Evolutionary conservation across 805 yeast genomes (phyloP).

Genomic region (Grigorovia humatica): DNA sequence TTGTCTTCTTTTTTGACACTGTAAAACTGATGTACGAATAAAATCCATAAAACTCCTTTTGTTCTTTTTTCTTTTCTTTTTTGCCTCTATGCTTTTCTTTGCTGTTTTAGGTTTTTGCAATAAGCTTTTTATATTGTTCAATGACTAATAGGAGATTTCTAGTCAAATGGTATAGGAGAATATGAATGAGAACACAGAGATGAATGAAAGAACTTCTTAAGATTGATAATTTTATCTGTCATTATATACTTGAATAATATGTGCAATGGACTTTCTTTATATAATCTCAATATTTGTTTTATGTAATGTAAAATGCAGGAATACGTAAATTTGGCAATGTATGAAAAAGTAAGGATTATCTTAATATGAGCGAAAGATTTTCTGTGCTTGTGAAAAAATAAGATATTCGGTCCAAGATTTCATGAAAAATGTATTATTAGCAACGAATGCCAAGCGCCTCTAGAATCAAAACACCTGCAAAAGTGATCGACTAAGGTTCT

Average conservation of each 20-base stretch:
- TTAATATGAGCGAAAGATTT: neutral
- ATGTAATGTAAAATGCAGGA: neutral
- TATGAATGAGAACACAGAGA: neutral
- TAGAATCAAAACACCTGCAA: neutral
- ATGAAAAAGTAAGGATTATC: neutral
- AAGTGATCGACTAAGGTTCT: neutral
- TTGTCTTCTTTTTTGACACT: too few relatives aligned
- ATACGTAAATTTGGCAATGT: neutral
- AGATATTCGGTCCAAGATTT: neutral
- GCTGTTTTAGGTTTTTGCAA: too few relatives aligned
- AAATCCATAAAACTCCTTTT: too few relatives aligned
- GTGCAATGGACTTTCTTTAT: neutral
- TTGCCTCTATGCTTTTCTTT: too few relatives aligned
- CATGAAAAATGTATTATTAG: neutral
- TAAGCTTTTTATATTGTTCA: too few relatives aligned
- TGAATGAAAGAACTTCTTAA: neutral
- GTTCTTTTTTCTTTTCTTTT: too few relatives aligned
- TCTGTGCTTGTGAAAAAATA: neutral
- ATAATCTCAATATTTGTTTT: neutral
- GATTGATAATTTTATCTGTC: neutral
- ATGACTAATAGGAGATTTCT: too few relatives aligned
- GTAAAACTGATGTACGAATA: too few relatives aligned
- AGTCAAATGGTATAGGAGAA: neutral
- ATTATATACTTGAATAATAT: too few relatives aligned
- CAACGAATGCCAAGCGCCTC: neutral